Base-by-base conservation (phyloP, 2,329 filamentous ascomycete species). In the Trichophyton rubrum region DNA sequence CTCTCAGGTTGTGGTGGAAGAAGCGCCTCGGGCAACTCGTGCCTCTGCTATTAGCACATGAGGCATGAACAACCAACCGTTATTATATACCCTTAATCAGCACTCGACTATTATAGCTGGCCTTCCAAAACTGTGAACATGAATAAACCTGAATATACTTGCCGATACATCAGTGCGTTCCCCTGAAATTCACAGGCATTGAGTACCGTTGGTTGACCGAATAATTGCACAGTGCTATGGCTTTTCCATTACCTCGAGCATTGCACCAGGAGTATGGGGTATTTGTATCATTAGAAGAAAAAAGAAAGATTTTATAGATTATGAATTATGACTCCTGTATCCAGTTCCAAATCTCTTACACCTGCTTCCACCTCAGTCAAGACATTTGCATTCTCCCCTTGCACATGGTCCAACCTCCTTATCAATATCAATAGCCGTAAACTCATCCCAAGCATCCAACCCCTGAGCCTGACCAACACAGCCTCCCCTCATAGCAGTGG, bases 401-500 rank as follows among this genome's bases (percentile, higher is more conserved):
- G 75, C 75, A 69, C 76, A 78, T 27, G 69, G 67, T 17, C 64
- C 64, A 9, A 79, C 67, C 67, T 81, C 78, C 60, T 67, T 62
- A 43, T 80, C 77, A 55, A 81, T 69, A 71, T 81, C 73, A 62
- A 81, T 64, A 40, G 67, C 68, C 61, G 70, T 66, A 65, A 80
- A 76, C 3, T 68, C 66, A 24, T 72, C 71, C 70, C 78, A 75
- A 0, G 73, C 60, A 64, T 72, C 71, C 2, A 24, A 45, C 7
- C 11, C 17, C 3, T 41, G 11, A 15, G 43, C 57, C 15, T 20
- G 22, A 9, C 7, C 22, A 60, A 59, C 40, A 8, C 65, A 62
- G n/a, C 68, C 68, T 0, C 70, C 71, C 15, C 74, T 74, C 30
- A 76, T 78, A 4, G 82, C 82, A 35, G 81, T 80, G 0, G 81